These are phyloP conservation scores for Monilinia laxa DNA, from an alignment of 2,329 filamentous ascomycete genomes.

Conservation along the genomic window DNA sequence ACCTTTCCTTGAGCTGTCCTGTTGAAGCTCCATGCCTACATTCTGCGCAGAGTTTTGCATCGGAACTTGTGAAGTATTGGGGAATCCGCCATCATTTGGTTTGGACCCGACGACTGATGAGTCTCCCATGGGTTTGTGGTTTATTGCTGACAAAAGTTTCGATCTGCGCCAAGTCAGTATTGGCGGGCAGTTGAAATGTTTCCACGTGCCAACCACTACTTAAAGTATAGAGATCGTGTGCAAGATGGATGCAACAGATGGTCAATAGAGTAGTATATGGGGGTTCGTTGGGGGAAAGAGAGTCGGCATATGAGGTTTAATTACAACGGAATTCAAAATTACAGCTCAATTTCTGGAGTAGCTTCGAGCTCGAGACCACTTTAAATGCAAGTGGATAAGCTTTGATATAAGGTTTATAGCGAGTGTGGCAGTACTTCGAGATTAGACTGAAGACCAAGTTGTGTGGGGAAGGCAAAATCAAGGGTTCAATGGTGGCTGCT, in stretches of 20 bases:
- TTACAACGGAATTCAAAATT: background rate
- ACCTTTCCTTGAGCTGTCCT: slow-evolving; percentile 8
- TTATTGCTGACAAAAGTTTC: background rate
- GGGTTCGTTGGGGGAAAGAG: background rate
- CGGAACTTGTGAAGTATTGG: slow-evolving; percentile 13
- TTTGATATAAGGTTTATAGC: slow-evolving; percentile 12
- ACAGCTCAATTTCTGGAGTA: background rate
- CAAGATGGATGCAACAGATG: background rate
- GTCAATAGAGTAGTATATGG: background rate
- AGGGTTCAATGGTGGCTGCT: slow-evolving; percentile 20
- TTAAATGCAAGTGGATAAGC: background rate
- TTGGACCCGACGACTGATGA: slow-evolving; percentile 18
- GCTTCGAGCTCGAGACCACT: background rate
- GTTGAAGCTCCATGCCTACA: slow-evolving; percentile 23
- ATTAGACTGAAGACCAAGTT: slow-evolving; percentile 6
- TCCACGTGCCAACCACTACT: slow-evolving; percentile 14
- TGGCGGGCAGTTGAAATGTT: background rate
- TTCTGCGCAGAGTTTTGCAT: slow-evolving; percentile 24
- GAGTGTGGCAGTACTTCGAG: slow-evolving; percentile 5
- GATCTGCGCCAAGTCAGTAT: slow-evolving; percentile 10
- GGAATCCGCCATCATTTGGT: slow-evolving; percentile 19
- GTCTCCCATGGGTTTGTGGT: slow-evolving; percentile 20
- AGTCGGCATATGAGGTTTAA: background rate
- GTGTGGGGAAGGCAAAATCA: slow-evolving; percentile 22
- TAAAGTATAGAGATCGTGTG: background rate